Base-by-base conservation (phyloP, 192 early-diverging fungal genomes). In the Coemansia sp. region DNA sequence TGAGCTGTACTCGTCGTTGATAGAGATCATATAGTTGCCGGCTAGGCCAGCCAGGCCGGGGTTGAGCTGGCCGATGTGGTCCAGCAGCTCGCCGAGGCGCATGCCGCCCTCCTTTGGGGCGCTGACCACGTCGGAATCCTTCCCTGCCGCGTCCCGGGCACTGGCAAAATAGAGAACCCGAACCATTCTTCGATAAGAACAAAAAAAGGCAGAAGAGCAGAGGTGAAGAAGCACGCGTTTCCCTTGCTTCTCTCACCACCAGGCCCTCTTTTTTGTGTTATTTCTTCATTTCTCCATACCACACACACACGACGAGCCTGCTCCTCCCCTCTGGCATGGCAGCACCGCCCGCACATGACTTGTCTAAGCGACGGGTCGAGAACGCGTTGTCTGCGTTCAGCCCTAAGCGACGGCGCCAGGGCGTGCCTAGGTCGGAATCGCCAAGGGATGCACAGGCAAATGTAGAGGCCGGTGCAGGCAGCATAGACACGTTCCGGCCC, bases 121-220 rank as follows among this genome's bases (percentile, higher is more conserved):
- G 16, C 20, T 17, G 0, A 52, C 11, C 12, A 34, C 39, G 22
- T 52, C 50, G 1, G 19, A 47, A 1, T 14, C 47, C 14, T 25
- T 49, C 20, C 14, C 30, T 3, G 64, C 55, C 16, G 48, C 54
- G 12, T 74, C 70, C 27, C 64, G 54, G 19, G 64, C 70, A 7
- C 55, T 58, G 4, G 70, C 70, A 74, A 67, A 74, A 28, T 59
- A 67, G 21, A 74, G 22, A 11, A 63, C 54, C 18, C 29, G 58
- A 25, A 67, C 43, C 32, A 47, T 47, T 6, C 4, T 31, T 27
- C n/a, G n/a, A n/a, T n/a, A n/a, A n/a, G n/a, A n/a, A n/a, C n/a
- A n/a, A n/a, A n/a, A n/a, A n/a, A n/a, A n/a, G n/a, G n/a, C n/a
- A n/a, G n/a, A n/a, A n/a, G n/a, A n/a, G n/a, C n/a, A n/a, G n/a